phyloP scores from a whole-genome alignment of 768 basidiomycete genomes.

The Boletus insuetus region DNA sequence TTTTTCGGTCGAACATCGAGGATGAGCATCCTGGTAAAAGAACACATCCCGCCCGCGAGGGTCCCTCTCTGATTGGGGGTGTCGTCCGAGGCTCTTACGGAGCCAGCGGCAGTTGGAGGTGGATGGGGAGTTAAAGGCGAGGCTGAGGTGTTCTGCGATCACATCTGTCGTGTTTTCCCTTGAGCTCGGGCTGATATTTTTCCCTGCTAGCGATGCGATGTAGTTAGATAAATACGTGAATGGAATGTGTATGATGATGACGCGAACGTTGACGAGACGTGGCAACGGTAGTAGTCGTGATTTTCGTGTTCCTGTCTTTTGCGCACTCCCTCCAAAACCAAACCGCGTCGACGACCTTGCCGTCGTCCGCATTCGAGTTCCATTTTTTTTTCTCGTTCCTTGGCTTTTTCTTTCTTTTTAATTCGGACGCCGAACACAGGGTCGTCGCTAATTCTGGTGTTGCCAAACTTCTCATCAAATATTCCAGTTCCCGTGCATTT shows the following conservation, averaged over 20 bases:
- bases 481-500: not conserved
- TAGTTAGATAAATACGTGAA: too few species aligned
- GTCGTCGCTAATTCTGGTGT: not conserved
- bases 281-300: conserved; percentile 7
- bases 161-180: not conserved
- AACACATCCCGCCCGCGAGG: conserved; percentile 60
- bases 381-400: not conserved
- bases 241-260: too few species aligned
- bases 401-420: not conserved
- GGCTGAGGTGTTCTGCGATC: conserved; percentile 56
- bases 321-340: conserved; percentile 7
- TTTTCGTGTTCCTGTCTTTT: conserved; percentile 3
- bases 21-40: conserved; percentile 91
- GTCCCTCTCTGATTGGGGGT: conserved; percentile 34
- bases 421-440: not conserved
- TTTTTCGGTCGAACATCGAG: conserved; percentile 40
- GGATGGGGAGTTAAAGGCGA: conserved; percentile 85
- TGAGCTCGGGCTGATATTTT: conserved; percentile 1
- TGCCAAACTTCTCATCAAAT: conserved; percentile 1
- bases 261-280: not conserved
- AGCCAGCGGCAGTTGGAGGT: conserved; percentile 52
- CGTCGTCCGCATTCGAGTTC: too few species aligned
- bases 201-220: not conserved
- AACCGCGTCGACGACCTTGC: conserved; percentile 5
- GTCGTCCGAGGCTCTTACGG: conserved; percentile 26